Evolutionary conservation across 129 eudicot genomes (phyloP).

Genomic region (Oenanthe sinensis): DNA sequence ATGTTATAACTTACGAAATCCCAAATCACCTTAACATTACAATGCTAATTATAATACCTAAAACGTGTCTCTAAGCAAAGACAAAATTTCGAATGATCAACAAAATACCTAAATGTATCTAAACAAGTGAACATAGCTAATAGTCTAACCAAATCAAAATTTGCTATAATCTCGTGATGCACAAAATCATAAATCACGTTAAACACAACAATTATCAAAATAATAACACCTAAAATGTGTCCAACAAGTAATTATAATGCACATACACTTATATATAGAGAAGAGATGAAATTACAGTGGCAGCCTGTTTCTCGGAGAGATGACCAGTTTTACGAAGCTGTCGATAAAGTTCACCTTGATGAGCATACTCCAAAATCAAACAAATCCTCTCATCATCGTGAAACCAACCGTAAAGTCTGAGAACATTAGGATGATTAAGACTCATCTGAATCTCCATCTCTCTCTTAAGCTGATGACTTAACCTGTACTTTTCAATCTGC

Average conservation of each 20-base stretch:
- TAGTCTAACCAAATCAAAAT: too few relatives aligned
- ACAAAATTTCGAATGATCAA: not conserved
- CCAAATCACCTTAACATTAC: too few relatives aligned
- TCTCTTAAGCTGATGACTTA: slow-evolving; percentile 76
- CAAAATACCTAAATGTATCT: not conserved
- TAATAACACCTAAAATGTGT: not conserved
- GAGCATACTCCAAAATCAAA: slow-evolving; percentile 84
- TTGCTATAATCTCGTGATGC: not conserved
- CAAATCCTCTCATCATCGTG: slow-evolving; percentile 43
- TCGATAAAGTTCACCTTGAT: slow-evolving; percentile 76
- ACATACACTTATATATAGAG: not conserved
- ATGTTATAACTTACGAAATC: not conserved
- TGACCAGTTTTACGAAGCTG: slow-evolving; percentile 32
- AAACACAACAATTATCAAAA: not conserved
- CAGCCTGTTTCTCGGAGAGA: slow-evolving; percentile 47
- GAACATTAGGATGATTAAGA: slow-evolving; percentile 75
- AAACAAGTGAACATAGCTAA: not conserved
- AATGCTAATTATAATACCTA: not conserved
- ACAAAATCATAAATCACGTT: not conserved
- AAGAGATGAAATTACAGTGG: slow-evolving; percentile 27
- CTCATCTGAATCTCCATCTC: slow-evolving; percentile 74
- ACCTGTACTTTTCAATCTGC: slow-evolving; percentile 71
- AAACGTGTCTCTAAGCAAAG: not conserved
- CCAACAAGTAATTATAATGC: too few relatives aligned
- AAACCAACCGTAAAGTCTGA: slow-evolving; percentile 78